Evolutionary conservation across 495 filamentous ascomycete genomes (phyloP).

Genomic region (Evernia prunastri): DNA sequence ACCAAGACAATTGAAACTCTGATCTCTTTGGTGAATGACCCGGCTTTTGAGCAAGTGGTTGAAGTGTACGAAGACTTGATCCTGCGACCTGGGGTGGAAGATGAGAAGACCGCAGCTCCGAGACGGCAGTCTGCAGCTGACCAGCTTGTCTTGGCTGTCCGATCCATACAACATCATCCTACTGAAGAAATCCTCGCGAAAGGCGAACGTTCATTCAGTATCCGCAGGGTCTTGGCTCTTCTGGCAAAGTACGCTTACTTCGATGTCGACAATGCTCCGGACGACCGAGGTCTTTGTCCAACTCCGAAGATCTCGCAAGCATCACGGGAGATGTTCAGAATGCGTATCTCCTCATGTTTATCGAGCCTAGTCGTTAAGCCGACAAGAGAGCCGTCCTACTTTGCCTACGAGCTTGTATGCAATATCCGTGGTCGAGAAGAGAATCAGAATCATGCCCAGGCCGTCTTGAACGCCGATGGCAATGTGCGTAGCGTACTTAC

Average conservation of each 20-base stretch:
- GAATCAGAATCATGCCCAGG: conserved; percentile 28
- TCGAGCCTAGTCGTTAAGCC: conserved; percentile 62
- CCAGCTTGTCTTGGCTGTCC: conserved; percentile 41
- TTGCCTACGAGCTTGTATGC: conserved; percentile 47
- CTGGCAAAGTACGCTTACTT: conserved; percentile 40
- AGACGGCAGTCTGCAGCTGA: conserved; percentile 45
- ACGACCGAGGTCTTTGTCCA: conserved; percentile 19
- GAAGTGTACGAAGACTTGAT: conserved; percentile 39
- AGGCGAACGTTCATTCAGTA: not conserved
- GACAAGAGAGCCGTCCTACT: conserved; percentile 40
- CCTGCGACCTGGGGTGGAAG: conserved; percentile 34
- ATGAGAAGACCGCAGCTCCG: conserved; percentile 41
- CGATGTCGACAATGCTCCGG: conserved; percentile 16
- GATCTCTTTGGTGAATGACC: conserved; percentile 52
- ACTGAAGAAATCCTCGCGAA: not conserved
- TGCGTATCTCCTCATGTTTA: conserved; percentile 59
- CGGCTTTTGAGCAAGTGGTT: conserved; percentile 35
- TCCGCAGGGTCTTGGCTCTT: conserved; percentile 25
- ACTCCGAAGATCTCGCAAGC: conserved; percentile 47
- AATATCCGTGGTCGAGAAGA: conserved; percentile 44
- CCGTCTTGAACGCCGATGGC: conserved; percentile 55
- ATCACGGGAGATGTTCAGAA: conserved; percentile 63
- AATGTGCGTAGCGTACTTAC: conserved; percentile 53
- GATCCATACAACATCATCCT: conserved; percentile 28
- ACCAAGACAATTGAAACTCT: conserved; percentile 81